A percentile compares a stretch with the other conserved stretches of the same genome.
Conservation (phyloP, 2,329 filamentous ascomycete genomes). For the Cytospora piceae region DNA sequence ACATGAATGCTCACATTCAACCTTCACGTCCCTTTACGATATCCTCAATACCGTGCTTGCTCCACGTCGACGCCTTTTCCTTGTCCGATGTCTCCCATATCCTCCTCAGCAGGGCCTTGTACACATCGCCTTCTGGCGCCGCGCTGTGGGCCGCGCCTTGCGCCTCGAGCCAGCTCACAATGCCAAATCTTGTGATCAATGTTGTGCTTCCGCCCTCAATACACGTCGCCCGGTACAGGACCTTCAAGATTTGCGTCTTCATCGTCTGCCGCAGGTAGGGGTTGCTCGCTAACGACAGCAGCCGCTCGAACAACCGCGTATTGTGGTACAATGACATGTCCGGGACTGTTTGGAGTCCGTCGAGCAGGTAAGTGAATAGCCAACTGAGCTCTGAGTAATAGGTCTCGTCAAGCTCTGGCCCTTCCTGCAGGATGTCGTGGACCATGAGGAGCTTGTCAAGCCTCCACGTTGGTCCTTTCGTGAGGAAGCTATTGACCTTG, state of each 20-base stretch:
- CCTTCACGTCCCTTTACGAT: constrained; percentile 16
- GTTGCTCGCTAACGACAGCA: constrained; percentile 71
- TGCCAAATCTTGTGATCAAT: constrained; percentile 75
- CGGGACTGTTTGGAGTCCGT: constrained; percentile 61
- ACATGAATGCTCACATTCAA: neutral
- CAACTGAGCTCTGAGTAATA: constrained; percentile 75
- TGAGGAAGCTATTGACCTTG: constrained; percentile 85
- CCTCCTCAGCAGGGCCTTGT: constrained; percentile 58
- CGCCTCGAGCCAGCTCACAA: constrained; percentile 74
- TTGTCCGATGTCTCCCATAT: constrained; percentile 69
- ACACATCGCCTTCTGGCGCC: constrained; percentile 51
- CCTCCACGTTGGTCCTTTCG: constrained; percentile 76
- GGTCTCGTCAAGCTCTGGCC: constrained; percentile 72
- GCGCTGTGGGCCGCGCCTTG: constrained; percentile 49
- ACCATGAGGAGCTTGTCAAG: constrained; percentile 74
- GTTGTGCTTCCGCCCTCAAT: constrained; percentile 77
- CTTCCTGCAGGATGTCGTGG: constrained; percentile 62
- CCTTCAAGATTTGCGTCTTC: constrained; percentile 61
- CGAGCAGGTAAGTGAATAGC: constrained; percentile 72
- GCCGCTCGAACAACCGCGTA: constrained; percentile 72
- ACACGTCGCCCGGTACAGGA: constrained; percentile 69
- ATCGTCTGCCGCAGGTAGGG: constrained; percentile 64
- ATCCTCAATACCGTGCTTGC: constrained; percentile 49
- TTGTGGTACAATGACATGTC: constrained; percentile 66
- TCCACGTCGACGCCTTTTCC: constrained; percentile 70